Percentiles rank a stretch among this genome's conserved stretches.
Evolutionary conservation across 345 rosid species (phyloP).

Genomic region (Gossypium bickii): DNA sequence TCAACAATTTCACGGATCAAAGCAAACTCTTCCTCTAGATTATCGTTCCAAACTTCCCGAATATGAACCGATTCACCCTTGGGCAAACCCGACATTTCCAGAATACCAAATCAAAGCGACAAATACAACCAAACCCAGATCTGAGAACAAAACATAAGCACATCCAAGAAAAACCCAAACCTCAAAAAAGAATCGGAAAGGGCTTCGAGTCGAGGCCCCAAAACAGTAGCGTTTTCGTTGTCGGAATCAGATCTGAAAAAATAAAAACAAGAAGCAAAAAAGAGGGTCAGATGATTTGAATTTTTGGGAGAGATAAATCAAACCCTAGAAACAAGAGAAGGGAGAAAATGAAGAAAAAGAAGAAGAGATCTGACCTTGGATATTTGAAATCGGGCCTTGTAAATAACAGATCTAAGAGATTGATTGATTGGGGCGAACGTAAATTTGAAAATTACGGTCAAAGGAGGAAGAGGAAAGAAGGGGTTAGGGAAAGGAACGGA

Average conservation of each 20-base stretch:
- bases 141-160: too few relatives aligned
- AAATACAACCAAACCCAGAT: too few relatives aligned
- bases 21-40: constrained; percentile 1
- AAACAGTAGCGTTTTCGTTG: too few relatives aligned
- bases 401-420: constrained; percentile 19
- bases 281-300: not conserved
- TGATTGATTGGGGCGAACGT: not conserved
- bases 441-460: constrained; percentile 19
- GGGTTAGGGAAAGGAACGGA: not conserved
- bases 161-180: too few relatives aligned
- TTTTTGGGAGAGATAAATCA: not conserved
- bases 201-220: too few relatives aligned
- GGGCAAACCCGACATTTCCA: constrained; percentile 2
- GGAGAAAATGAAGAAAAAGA: not conserved
- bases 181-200: too few relatives aligned
- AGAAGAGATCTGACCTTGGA: constrained; percentile 36
- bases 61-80: not conserved
- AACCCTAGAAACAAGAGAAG: not conserved
- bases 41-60: constrained; percentile 4
- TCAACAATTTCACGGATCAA: constrained; percentile 5
- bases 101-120: not conserved
- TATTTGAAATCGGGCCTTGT: constrained; percentile 13
- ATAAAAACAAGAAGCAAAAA: not conserved
- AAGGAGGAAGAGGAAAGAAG: not conserved
- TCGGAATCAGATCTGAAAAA: not conserved